Percentiles rank a stretch among this genome's conserved stretches.
These are phyloP conservation scores for Dentipellis fragilis DNA, from an alignment of 768 basidiomycete genomes.

Conservation along the genomic window DNA sequence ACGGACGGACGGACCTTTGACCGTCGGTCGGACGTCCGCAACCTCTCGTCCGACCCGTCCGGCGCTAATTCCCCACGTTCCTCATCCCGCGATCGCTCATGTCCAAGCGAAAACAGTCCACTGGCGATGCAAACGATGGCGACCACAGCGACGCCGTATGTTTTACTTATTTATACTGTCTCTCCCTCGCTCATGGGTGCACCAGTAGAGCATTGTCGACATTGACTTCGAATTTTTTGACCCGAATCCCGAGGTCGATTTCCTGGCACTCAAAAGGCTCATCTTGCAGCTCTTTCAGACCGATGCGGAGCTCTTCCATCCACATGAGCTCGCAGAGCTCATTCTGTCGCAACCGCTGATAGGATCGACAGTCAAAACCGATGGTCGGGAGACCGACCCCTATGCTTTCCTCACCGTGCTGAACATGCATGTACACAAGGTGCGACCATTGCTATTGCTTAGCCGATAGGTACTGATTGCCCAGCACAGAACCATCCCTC, in stretches of 20 bases:
- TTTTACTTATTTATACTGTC: conserved; percentile 17
- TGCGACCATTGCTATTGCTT: conserved; percentile 19
- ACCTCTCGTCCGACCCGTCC: too few species aligned
- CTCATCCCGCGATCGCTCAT: conserved; percentile 19
- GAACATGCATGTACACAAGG: conserved; percentile 63
- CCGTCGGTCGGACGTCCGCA: too few species aligned
- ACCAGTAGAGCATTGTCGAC: conserved; percentile 56
- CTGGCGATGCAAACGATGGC: conserved; percentile 26
- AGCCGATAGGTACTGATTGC: neutral
- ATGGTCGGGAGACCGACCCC: conserved; percentile 84
- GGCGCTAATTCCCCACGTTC: too few species aligned
- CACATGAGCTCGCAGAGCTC: conserved; percentile 71
- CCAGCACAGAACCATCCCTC: conserved; percentile 54
- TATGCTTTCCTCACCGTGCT: conserved; percentile 81
- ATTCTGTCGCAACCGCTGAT: conserved; percentile 65
- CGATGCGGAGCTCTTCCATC: conserved; percentile 64
- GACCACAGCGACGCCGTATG: conserved; percentile 31
- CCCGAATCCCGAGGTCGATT: conserved; percentile 73
- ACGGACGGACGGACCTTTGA: too few species aligned
- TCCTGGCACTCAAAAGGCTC: conserved; percentile 74
- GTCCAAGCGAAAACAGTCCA: conserved; percentile 44
- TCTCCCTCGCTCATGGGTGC: neutral
- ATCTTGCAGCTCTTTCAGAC: conserved; percentile 57
- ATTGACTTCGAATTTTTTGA: conserved; percentile 94
- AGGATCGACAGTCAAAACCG: conserved; percentile 89